Conservation (phyloP, 2,329 filamentous ascomycete genomes). For the Albophoma yamanashiensis region DNA sequence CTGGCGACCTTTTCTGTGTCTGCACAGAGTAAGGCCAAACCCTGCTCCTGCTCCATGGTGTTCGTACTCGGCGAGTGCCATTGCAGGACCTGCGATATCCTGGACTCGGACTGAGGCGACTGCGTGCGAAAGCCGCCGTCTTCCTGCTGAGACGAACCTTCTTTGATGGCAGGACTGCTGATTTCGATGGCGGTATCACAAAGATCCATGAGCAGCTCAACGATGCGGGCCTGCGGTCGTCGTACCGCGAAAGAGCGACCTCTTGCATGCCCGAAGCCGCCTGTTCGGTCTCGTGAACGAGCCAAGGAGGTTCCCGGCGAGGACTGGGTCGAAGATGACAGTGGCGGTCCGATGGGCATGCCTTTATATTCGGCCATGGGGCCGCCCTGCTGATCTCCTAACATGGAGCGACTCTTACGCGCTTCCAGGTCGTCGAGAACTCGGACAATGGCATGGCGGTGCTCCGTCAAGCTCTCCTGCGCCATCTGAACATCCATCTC, state of each 20-base stretch:
- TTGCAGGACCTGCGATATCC: slow-evolving; percentile 86
- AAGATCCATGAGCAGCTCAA: slow-evolving; percentile 87
- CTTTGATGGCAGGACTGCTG: slow-evolving; percentile 87
- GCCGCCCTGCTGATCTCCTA: slow-evolving; percentile 39
- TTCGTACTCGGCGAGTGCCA: slow-evolving; percentile 94
- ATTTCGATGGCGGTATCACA: slow-evolving; percentile 95
- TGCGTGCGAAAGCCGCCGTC: slow-evolving; percentile 79
- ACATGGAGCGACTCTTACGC: slow-evolving; percentile 53
- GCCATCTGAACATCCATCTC: slow-evolving; percentile 98
- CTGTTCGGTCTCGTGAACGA: slow-evolving; percentile 61
- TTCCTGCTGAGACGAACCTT: slow-evolving; percentile 50
- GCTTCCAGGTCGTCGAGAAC: slow-evolving; percentile 87
- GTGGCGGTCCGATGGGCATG: slow-evolving; percentile 68
- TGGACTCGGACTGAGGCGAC: slow-evolving; percentile 90
- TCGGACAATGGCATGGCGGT: slow-evolving; percentile 88
- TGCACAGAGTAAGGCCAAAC: slow-evolving; percentile 73
- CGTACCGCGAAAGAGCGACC: slow-evolving; percentile 85
- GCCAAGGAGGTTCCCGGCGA: slow-evolving; percentile 63
- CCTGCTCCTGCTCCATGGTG: slow-evolving; percentile 87
- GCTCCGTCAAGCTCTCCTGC: slow-evolving; percentile 84
- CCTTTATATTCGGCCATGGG: slow-evolving; percentile 78
- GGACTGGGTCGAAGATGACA: slow-evolving; percentile 58
- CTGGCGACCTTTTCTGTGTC: slow-evolving; percentile 81
- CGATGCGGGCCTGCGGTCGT: slow-evolving; percentile 81
- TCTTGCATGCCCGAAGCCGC: slow-evolving; percentile 68